phyloP scores from a whole-genome alignment of 306 rosid genomes.

The Parietaria judaica region DNA sequence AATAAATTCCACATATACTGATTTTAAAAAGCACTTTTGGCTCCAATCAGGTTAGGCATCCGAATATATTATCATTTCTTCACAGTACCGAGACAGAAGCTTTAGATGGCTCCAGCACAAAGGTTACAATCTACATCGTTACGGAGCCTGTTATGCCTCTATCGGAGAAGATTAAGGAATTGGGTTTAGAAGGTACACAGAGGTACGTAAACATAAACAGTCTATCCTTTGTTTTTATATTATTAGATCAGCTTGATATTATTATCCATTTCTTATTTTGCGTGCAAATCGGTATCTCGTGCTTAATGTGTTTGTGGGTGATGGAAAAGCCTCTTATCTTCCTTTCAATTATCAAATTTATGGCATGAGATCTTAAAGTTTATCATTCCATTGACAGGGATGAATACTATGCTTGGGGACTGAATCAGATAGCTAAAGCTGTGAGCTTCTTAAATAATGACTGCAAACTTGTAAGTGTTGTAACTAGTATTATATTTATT shows the following conservation, averaged over 20 bases:
- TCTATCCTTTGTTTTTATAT: constrained; percentile 4
- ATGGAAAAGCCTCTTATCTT: not conserved
- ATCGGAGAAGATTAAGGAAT: constrained; percentile 75
- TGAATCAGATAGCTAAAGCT: constrained; percentile 87
- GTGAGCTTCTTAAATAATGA: constrained; percentile 98
- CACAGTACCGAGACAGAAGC: constrained; percentile 83
- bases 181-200: constrained; percentile 78
- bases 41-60: constrained; percentile 72
- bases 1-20: not conserved
- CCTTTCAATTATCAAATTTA: not conserved
- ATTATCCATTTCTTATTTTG: not conserved
- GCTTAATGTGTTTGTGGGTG: not conserved
- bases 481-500: constrained; percentile 1
- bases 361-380: not conserved
- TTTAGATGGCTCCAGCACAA: constrained; percentile 53
- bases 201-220: constrained; percentile 44
- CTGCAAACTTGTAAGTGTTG: constrained; percentile 81
- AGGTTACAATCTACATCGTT: constrained; percentile 83
- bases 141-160: constrained; percentile 94
- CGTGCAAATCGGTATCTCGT: not conserved
- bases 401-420: constrained; percentile 96
- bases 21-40: not conserved
- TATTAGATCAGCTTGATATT: not conserved
- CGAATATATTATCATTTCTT: constrained; percentile 93
- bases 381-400: constrained; percentile 45